Evolutionary conservation across 2,329 filamentous ascomycete genomes (phyloP).

Genomic region (Arthrinium puccinioides): DNA sequence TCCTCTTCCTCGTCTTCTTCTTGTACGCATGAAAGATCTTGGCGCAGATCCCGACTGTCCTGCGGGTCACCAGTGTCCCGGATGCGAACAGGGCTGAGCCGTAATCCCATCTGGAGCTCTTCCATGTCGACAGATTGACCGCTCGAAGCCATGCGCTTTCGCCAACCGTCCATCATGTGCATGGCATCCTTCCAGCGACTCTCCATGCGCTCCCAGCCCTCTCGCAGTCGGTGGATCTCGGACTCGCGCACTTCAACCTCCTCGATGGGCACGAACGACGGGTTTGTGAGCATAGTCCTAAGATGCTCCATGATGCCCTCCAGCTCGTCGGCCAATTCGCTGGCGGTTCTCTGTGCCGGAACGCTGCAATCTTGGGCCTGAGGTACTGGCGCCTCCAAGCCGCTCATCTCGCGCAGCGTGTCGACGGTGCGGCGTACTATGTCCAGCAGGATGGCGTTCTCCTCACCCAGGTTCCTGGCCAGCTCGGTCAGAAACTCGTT

Average conservation of each 20-base stretch:
- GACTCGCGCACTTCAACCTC: constrained; percentile 90
- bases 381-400: constrained; percentile 31
- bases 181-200: constrained; percentile 83
- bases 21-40: constrained; percentile 28
- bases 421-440: constrained; percentile 66
- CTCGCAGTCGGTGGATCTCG: constrained; percentile 75
- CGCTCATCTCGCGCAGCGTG: constrained; percentile 64
- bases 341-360: constrained; percentile 30
- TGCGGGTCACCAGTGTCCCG: constrained; percentile 29
- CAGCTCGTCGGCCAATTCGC: constrained; percentile 70
- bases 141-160: constrained; percentile 67
- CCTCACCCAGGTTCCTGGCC: constrained; percentile 76
- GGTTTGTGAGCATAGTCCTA: constrained; percentile 80
- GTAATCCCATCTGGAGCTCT: constrained; percentile 61
- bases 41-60: constrained; percentile 17
- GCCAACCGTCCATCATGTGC: constrained; percentile 86
- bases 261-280: constrained; percentile 91
- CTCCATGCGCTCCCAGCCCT: constrained; percentile 93
- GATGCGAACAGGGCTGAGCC: constrained; percentile 52
- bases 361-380: constrained; percentile 12
- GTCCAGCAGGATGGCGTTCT: constrained; percentile 76
- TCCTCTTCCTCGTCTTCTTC: constrained; percentile 42
- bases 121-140: constrained; percentile 64
- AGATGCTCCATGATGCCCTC: constrained; percentile 74
- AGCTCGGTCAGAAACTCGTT: constrained; percentile 84